Evolutionary conservation across 2,329 filamentous ascomycete genomes (phyloP).

Genomic region (Colletotrichum sp.): DNA sequence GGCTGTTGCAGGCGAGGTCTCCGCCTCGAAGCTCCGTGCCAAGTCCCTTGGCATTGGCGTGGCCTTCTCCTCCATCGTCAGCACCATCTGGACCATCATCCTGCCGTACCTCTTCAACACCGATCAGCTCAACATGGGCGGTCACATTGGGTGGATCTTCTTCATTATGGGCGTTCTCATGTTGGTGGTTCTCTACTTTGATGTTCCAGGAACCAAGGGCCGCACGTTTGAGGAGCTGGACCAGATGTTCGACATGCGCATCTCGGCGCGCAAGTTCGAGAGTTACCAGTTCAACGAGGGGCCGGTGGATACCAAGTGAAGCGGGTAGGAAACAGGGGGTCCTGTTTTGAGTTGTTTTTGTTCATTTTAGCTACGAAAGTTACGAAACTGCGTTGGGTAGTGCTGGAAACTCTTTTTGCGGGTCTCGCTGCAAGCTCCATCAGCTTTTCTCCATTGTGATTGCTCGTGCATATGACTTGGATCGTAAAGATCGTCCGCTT

Average conservation of each 20-base stretch:
- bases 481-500: background rate
- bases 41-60: constrained; percentile 17
- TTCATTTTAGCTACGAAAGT: background rate
- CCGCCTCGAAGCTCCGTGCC: constrained; percentile 12
- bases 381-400: background rate
- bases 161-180: constrained; percentile 32
- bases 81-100: constrained; percentile 24
- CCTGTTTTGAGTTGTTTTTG: background rate
- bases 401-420: background rate
- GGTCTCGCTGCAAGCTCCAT: background rate
- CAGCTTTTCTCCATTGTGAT: background rate
- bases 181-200: constrained; percentile 30
- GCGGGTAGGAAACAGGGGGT: background rate
- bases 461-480: background rate
- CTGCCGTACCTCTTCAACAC: constrained; percentile 33
- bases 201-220: constrained; percentile 32
- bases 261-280: constrained; percentile 17
- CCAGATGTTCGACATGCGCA: constrained; percentile 25
- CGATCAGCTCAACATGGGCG: constrained; percentile 39
- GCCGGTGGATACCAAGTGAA: constrained; percentile 7
- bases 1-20: constrained; percentile 18
- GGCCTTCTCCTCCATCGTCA: constrained; percentile 8
- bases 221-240: constrained; percentile 36
- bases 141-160: constrained; percentile 46
- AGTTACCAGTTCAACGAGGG: constrained; percentile 7